phyloP scores from a whole-genome alignment of 2,329 filamentous ascomycete species.

The Periconia sp. region DNA sequence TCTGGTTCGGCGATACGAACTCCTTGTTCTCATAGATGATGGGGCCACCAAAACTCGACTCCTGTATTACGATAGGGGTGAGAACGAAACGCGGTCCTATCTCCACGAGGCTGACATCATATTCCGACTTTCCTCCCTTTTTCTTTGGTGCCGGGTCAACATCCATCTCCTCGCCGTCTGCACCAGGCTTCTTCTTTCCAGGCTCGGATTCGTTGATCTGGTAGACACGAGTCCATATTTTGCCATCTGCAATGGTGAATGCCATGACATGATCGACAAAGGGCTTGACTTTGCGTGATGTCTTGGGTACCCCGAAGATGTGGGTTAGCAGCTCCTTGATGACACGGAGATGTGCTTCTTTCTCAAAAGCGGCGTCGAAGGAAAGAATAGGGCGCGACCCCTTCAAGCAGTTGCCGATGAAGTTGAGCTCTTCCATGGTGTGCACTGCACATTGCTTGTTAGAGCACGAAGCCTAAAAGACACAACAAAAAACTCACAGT shows the following conservation, averaged over 20 bases:
- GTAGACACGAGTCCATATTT: conserved; percentile 95
- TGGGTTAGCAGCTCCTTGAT: conserved; percentile 90
- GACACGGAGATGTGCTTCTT: conserved; percentile 74
- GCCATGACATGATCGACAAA: conserved; percentile 95
- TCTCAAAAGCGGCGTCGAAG: conserved; percentile 86
- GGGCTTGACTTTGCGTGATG: conserved; percentile 86
- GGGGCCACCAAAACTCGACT: conserved; percentile 91
- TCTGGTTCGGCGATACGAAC: conserved; percentile 94
- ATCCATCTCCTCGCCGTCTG: conserved; percentile 44
- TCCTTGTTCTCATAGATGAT: conserved; percentile 99
- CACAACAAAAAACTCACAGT: conserved; percentile 52
- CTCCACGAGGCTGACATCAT: conserved; percentile 82
- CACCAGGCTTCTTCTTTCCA: conserved; percentile 47
- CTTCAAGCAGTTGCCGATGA: conserved; percentile 95
- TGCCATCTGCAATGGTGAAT: conserved; percentile 87
- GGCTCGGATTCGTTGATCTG: conserved; percentile 83
- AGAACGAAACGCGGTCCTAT: conserved; percentile 92
- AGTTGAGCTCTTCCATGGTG: conserved; percentile 95
- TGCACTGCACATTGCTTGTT: conserved; percentile 62
- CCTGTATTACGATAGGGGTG: conserved; percentile 92
- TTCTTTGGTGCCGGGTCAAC: conserved; percentile 39
- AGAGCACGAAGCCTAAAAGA: conserved; percentile 23
- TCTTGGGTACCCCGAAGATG: conserved; percentile 88
- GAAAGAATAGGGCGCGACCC: conserved; percentile 88
- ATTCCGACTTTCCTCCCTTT: conserved; percentile 58